Base-by-base conservation (phyloP, 139 green algal species). In the Diplosphaera chodatii region DNA sequence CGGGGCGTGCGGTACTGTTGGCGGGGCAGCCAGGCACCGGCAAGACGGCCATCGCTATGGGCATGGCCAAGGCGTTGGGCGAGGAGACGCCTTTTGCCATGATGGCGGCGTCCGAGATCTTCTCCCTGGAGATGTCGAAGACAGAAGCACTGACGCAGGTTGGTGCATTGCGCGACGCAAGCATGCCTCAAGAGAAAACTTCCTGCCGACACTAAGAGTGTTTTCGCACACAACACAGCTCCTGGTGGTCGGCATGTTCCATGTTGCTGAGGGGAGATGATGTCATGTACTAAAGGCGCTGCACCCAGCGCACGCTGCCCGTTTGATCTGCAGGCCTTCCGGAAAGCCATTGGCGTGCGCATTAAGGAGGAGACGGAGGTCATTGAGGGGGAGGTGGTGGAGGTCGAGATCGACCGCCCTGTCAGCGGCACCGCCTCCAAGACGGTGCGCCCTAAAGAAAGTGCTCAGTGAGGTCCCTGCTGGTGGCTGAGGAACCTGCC, bases 301-400 rank as follows among this genome's bases (percentile, higher is more conserved):
- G n/a, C n/a, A n/a, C n/a, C n/a, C n/a, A n/a, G n/a, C n/a, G n/a
- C n/a, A n/a, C n/a, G n/a, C n/a, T n/a, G n/a, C n/a, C 37, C 13
- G 37, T 13, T 48, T 8, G 37, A 48, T 66, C 1, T 55, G 27
- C 87, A 97, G 90, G 94, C 95, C 0, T 98, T 99, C 76, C 87
- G 95, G 40, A 98, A 98, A 75, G 94, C 94, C 32, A 98, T 99
- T 32, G 95, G 95, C 8, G 94, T 99, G 32, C 82, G 91, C 27
- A 99, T 98, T 75, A 96, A 97, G 80, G 95, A 99, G 77, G 95
- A 99, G 82, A 97, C 87, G 28, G 95, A 99, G 76, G 90, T 99
- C 56, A 98, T 99, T 28, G 95, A 99, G 79, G 95, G 95, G 13
- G 95, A 99, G 86, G 89, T 99, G 34, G 95, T 99, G 72, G 95